Percentiles rank a stretch among this genome's conserved stretches.
Conservation (phyloP, 2,329 filamentous ascomycete genomes). For the Cadophora sp. region DNA sequence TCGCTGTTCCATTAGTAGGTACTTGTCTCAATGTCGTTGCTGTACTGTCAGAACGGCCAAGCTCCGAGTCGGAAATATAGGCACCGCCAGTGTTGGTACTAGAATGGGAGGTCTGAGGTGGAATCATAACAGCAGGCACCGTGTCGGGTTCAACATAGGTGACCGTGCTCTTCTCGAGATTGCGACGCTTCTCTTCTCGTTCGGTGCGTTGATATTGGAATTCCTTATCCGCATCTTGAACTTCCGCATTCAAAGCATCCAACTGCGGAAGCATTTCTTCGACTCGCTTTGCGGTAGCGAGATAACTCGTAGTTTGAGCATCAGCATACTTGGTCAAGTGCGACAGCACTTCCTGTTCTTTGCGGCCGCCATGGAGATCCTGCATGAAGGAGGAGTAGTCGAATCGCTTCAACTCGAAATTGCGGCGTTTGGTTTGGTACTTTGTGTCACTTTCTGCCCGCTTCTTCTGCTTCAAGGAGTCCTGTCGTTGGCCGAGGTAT, state of each 20-base stretch:
- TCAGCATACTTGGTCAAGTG: constrained; percentile 95
- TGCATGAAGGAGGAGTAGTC: constrained; percentile 99
- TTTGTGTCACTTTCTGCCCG: constrained; percentile 93
- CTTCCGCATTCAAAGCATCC: constrained; percentile 85
- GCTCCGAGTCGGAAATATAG: constrained; percentile 69
- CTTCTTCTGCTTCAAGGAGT: constrained; percentile 97
- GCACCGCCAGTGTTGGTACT: constrained; percentile 41
- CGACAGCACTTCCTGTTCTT: constrained; percentile 95
- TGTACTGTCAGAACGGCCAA: constrained; percentile 77
- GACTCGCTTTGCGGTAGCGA: constrained; percentile 84
- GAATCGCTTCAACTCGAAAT: constrained; percentile 96
- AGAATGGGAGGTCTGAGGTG: constrained; percentile 39
- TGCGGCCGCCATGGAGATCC: constrained; percentile 97
- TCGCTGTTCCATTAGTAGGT: constrained; percentile 50
- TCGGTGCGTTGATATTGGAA: constrained; percentile 96
- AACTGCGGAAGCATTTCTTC: constrained; percentile 87
- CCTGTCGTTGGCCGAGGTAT: constrained; percentile 94
- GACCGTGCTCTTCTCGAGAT: constrained; percentile 86
- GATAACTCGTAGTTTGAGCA: constrained; percentile 82
- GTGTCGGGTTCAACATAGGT: constrained; percentile 74
- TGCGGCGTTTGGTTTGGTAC: constrained; percentile 90
- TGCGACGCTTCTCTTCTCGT: constrained; percentile 89
- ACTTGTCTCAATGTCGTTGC: constrained; percentile 68
- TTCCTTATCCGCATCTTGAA: constrained; percentile 93
- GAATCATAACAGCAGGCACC: constrained; percentile 50